Conservation (phyloP, 2,329 filamentous ascomycete genomes). For the Paecilomyces niveus region DNA sequence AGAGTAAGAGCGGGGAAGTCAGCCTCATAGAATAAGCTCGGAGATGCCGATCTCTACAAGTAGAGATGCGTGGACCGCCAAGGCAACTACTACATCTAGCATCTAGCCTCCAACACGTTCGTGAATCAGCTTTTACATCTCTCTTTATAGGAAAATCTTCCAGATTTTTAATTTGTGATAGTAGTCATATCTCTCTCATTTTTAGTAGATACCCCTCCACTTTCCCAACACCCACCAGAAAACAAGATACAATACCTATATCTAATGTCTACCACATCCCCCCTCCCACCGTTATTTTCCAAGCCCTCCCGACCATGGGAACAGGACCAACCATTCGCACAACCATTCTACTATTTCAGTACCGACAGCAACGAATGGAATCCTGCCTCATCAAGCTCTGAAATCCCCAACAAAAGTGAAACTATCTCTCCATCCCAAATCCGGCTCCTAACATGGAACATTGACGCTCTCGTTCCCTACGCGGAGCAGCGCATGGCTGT, state of each 20-base stretch:
- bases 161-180: no score
- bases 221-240: not conserved
- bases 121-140: no score
- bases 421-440: slow-evolving; percentile 9
- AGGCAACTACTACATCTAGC: no score
- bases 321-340: slow-evolving; percentile 11
- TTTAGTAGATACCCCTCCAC: not conserved
- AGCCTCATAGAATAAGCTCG: not conserved
- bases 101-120: no score
- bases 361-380: slow-evolving; percentile 8
- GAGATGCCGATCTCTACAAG: not conserved
- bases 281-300: not conserved
- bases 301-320: slow-evolving; percentile 10
- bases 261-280: not conserved
- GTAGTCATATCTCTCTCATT: no score
- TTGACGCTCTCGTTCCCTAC: slow-evolving; percentile 38
- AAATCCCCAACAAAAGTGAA: not conserved
- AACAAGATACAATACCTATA: not conserved
- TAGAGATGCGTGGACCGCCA: no score
- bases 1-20: not conserved
- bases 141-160: no score
- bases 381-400: not conserved
- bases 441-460: slow-evolving; percentile 42
- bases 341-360: slow-evolving; percentile 13
- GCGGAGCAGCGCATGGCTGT: slow-evolving; percentile 33